Evolutionary conservation across 139 green algal genomes (phyloP), one percentile per base, ranked within the genome.

Genomic region (Medakamo hakoo): DNA sequence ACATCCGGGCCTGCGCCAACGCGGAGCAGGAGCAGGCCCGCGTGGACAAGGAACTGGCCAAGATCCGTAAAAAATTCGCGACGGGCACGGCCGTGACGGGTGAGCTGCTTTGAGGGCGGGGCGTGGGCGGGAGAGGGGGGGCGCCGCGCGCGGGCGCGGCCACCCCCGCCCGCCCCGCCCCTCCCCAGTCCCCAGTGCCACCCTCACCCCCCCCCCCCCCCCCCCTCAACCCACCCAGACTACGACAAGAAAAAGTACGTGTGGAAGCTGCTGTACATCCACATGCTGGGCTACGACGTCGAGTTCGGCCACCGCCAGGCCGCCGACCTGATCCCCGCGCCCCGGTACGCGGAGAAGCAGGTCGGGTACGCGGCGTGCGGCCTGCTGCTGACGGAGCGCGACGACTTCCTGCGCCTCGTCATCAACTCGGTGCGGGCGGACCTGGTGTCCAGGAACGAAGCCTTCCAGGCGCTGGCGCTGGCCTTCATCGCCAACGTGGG

Each of bases 181-280:
- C n/a, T n/a, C n/a, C n/a, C n/a, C n/a, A n/a, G n/a, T n/a, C n/a
- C n/a, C n/a, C n/a, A n/a, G n/a, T n/a, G n/a, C n/a, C n/a, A n/a
- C n/a, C n/a, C n/a, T n/a, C n/a, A n/a, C n/a, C n/a, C n/a, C n/a
- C n/a, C n/a, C n/a, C n/a, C n/a, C n/a, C n/a, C n/a, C n/a, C n/a
- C n/a, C 40, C 9, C 40, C 40, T 16, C 40, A 9, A 16, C 55
- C 29, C 29, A 23, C 57, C 65, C 76, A 88, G 74, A 84, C 4
- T 99, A 99, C 69, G 91, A 99, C 75, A 82, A 87, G 59, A 94
- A 95, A 52, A 99, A 99, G 76, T 99, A 99, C 74, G 85, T 98
- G 19, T 97, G 90, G 90, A 99, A 99, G 80, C 83, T 98, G 58
- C 79, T 99, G 16, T 99, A 99, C 75, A 95, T 96, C 26, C 91